Evolutionary conservation across 2,329 filamentous ascomycete genomes (phyloP).

Genomic region (Colletotrichum endophyticum): DNA sequence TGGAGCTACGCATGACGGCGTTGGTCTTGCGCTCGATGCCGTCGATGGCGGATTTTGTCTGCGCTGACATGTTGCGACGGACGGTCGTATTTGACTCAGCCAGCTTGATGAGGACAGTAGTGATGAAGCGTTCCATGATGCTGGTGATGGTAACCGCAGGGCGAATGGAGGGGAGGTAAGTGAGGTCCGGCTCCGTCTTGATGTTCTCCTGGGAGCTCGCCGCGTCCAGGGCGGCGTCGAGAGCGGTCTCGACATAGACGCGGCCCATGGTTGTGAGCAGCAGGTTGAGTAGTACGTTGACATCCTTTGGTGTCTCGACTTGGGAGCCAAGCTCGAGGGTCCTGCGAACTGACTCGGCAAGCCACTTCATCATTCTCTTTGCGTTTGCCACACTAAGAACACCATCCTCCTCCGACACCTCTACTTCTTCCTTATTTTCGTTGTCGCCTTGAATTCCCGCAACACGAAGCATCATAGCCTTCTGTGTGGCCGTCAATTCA

Average conservation of each 20-base stretch:
- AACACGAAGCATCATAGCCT: conserved; percentile 86
- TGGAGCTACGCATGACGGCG: conserved; percentile 59
- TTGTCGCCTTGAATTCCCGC: conserved; percentile 81
- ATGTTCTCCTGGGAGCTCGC: conserved; percentile 77
- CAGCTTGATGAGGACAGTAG: conserved; percentile 87
- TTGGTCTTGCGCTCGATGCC: conserved; percentile 86
- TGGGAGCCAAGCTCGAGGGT: conserved; percentile 89
- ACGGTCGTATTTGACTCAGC: conserved; percentile 91
- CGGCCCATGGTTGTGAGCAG: conserved; percentile 88
- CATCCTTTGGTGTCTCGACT: conserved; percentile 91
- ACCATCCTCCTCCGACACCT: conserved; percentile 90
- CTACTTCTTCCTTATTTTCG: conserved; percentile 82
- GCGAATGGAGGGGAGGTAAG: conserved; percentile 79
- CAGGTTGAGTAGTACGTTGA: conserved; percentile 82
- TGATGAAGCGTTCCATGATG: conserved; percentile 91
- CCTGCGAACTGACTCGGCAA: conserved; percentile 91
- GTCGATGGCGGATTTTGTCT: conserved; percentile 73
- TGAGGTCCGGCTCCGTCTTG: conserved; percentile 86
- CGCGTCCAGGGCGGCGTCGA: conserved; percentile 74
- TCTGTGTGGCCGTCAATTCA: conserved; percentile 86
- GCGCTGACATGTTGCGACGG: conserved; percentile 86
- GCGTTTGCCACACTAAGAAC: conserved; percentile 81
- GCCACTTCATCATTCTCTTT: conserved; percentile 98
- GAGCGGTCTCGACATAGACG: conserved; percentile 72
- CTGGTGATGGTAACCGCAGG: conserved; percentile 88